phyloP scores from a whole-genome alignment of 768 basidiomycete species.

The Mycena metata region DNA sequence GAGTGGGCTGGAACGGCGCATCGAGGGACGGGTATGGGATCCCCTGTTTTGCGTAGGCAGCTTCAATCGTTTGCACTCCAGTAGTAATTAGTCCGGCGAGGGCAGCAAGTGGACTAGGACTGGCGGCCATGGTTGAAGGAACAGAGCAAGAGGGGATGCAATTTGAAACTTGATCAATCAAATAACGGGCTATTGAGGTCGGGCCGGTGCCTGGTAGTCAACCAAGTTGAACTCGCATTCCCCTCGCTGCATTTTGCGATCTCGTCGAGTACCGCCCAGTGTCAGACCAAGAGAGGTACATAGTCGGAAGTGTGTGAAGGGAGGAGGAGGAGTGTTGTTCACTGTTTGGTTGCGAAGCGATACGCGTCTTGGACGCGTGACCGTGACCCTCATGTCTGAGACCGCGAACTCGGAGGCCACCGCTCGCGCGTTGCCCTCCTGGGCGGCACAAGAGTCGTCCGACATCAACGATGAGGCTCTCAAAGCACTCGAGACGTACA shows the following conservation, averaged over 20 bases:
- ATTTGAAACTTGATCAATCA: too few species aligned
- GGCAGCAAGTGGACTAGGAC: slow-evolving; percentile 23
- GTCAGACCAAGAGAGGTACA: too few species aligned
- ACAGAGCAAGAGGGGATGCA: too few species aligned
- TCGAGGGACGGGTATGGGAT: slow-evolving; percentile 44
- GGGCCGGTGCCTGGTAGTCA: too few species aligned
- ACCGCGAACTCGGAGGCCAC: slow-evolving; percentile 45
- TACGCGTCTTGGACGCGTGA: not conserved
- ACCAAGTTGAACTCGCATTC: too few species aligned
- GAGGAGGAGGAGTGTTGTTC: too few species aligned
- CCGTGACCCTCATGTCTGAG: slow-evolving; percentile 37
- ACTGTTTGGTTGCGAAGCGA: too few species aligned
- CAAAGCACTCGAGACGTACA: slow-evolving; percentile 86
- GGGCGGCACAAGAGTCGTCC: slow-evolving; percentile 46
- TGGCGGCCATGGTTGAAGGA: slow-evolving; percentile 24
- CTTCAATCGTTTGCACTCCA: slow-evolving; percentile 42
- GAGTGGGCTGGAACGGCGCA: slow-evolving; percentile 42
- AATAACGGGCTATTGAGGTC: too few species aligned
- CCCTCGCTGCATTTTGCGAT: too few species aligned
- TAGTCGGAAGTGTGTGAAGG: too few species aligned
- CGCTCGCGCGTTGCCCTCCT: slow-evolving; percentile 49
- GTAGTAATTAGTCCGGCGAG: slow-evolving; percentile 42
- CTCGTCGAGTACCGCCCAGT: too few species aligned
- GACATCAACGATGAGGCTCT: slow-evolving; percentile 63
- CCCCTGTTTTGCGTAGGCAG: slow-evolving; percentile 40